Evolutionary conservation across 768 basidiomycete species (phyloP), one percentile per base, ranked within the genome.

Genomic region (Lactarius hatsudake): DNA sequence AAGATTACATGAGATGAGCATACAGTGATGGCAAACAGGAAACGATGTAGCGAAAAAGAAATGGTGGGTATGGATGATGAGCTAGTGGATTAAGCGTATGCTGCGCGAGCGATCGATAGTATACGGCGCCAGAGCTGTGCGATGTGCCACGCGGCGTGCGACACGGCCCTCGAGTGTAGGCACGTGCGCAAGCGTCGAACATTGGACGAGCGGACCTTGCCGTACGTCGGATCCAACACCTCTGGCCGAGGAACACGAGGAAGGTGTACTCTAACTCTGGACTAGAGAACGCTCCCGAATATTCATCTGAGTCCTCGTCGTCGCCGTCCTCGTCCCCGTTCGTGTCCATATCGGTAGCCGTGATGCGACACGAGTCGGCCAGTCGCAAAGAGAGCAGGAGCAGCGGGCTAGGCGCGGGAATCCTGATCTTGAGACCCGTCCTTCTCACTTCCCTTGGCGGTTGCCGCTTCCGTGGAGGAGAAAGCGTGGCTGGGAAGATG

Each of bases 401-500:
- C n/a, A 60, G 34, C 54, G 67, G 59, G n/a, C 42, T 64, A 10
- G 67, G 53, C 18, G 54, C 32, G n/a, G 67, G 67, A 53, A 68
- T 68, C 53, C 26, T 59, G 43, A 68, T 68, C 59, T 64, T 68
- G 42, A 68, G 67, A 15, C 67, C 67, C 20, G 67, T 68, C 59
- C 38, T 64, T 26, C 20, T 51, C 10, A 26, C 43, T 23, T 12
- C 28, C 9, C 26, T 12, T 7, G 26, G 23, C 2, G 13, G 23
- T 5, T 26, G 23, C 26, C 26, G 51, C 17, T 13, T 15, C 7
- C 9, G 56, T 30, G 48, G 28, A 23, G 43, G 10, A 20, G 56
- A 23, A 15, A n/a, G n/a, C 32, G 43, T 20, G 5, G 45, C 40
- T 13, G 64, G 53, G 15, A 42, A 42, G n/a, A 45, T 36, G 30